Percentiles rank a stretch among this genome's conserved stretches.
Conservation (phyloP, 305 asterid genomes). For the Fraxinus greggii region DNA sequence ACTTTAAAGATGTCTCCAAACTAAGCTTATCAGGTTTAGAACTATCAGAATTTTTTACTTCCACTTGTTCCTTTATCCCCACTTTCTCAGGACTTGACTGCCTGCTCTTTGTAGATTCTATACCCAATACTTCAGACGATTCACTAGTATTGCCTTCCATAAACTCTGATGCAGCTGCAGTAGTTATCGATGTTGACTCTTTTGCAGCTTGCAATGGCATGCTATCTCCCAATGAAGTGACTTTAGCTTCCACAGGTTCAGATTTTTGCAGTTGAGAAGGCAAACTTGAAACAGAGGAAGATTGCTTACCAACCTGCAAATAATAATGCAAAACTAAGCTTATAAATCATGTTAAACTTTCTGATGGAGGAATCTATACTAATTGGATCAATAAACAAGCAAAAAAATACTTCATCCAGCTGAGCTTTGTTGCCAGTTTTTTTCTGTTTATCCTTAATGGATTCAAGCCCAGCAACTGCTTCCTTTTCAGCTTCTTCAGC, state of each 20-base stretch:
- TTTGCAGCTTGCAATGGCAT: slow-evolving; percentile 31
- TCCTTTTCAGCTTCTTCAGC: slow-evolving; percentile 32
- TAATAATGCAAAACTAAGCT: slow-evolving; percentile 8
- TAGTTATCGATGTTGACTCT: slow-evolving; percentile 29
- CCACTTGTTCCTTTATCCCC: slow-evolving; percentile 31
- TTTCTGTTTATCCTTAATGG: slow-evolving; percentile 36
- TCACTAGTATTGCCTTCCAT: slow-evolving; percentile 22
- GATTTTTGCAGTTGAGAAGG: slow-evolving; percentile 40
- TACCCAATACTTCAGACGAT: slow-evolving; percentile 25
- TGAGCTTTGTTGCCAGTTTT: slow-evolving; percentile 31
- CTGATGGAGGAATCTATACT: neutral
- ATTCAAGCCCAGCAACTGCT: slow-evolving; percentile 27
- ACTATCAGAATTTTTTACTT: slow-evolving; percentile 28
- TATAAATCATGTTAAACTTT: slow-evolving; percentile 22
- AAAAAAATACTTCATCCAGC: slow-evolving; percentile 45
- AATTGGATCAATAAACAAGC: slow-evolving; percentile 18
- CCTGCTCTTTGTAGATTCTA: slow-evolving; percentile 23
- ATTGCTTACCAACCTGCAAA: slow-evolving; percentile 44
- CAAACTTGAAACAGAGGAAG: slow-evolving; percentile 35
- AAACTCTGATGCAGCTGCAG: slow-evolving; percentile 29
- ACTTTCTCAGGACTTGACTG: slow-evolving; percentile 29
- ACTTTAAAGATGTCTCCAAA: slow-evolving; percentile 30
- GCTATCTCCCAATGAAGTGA: slow-evolving; percentile 28
- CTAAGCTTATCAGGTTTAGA: slow-evolving; percentile 14
- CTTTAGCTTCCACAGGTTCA: slow-evolving; percentile 32